Conservation (phyloP, 805 yeast species). For the Starmera caribaea region DNA sequence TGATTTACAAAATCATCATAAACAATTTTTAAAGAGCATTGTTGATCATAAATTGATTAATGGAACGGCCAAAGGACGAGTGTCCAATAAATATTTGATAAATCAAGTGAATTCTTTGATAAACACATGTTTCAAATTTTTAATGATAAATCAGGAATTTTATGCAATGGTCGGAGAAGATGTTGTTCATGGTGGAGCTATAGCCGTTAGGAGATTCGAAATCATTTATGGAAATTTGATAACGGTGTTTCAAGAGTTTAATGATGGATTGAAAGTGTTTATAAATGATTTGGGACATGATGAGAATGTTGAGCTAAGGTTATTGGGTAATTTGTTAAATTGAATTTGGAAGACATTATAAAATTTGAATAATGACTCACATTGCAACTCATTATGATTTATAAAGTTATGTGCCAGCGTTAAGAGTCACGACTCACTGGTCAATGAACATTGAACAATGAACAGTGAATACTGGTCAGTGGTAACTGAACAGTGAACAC, state of each 20-base stretch:
- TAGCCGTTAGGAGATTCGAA: slow-evolving; percentile 21
- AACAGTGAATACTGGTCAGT: no score
- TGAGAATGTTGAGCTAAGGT: slow-evolving; percentile 35
- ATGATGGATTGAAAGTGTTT: slow-evolving; percentile 30
- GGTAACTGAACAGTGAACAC: no score
- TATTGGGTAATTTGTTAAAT: slow-evolving; percentile 28
- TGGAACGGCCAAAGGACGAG: slow-evolving; percentile 21
- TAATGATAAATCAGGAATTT: slow-evolving; percentile 27
- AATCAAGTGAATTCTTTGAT: slow-evolving; percentile 30
- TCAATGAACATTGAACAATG: no score
- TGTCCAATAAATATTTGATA: slow-evolving; percentile 31
- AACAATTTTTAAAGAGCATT: slow-evolving; percentile 24
- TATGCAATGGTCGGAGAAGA: slow-evolving; percentile 23
- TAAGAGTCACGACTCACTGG: no score
- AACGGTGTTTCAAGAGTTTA: slow-evolving; percentile 33
- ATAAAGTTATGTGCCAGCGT: no score
- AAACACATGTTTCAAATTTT: slow-evolving; percentile 28
- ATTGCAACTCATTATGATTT: no score
- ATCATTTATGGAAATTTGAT: slow-evolving; percentile 32
- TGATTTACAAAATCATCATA: slow-evolving; percentile 30
- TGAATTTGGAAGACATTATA: slow-evolving; percentile 7
- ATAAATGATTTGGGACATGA: slow-evolving; percentile 46
- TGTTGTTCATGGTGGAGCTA: slow-evolving; percentile 16
- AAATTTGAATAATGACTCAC: background rate
- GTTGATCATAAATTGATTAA: slow-evolving; percentile 27